These are phyloP conservation scores for Aegilops longissima DNA, from an alignment of 176 grass and related monocot genomes.

Conservation along the genomic window DNA sequence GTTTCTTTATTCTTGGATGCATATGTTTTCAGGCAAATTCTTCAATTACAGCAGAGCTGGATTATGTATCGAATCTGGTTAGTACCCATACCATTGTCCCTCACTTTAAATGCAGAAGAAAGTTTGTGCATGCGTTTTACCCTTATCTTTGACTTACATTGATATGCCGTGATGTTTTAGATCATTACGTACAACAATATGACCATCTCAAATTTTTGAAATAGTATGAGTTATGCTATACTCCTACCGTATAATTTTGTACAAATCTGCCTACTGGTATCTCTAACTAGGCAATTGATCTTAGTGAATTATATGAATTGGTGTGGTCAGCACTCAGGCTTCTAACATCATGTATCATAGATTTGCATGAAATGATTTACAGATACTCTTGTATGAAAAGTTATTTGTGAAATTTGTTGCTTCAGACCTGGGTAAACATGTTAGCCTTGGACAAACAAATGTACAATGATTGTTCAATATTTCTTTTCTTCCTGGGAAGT, in stretches of 20 bases:
- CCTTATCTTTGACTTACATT: background rate
- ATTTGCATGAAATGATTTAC: background rate
- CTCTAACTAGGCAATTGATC: background rate
- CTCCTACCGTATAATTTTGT: background rate
- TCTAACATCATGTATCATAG: conserved; percentile 1
- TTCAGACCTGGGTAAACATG: background rate
- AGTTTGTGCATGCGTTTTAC: background rate
- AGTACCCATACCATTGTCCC: conserved; percentile 22
- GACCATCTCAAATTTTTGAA: background rate
- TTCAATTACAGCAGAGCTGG: conserved; percentile 79
- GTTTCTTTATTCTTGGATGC: conserved; percentile 4
- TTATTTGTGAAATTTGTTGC: conserved; percentile 1
- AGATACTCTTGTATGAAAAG: background rate
- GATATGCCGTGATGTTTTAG: background rate
- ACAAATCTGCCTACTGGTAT: conserved; percentile 8
- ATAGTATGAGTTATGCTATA: background rate
- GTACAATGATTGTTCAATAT: background rate
- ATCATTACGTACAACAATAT: conserved; percentile 8
- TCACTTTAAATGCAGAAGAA: background rate
- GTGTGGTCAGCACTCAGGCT: background rate
- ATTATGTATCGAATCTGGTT: conserved; percentile 94
- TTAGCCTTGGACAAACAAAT: background rate
- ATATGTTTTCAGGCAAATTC: conserved; percentile 78
- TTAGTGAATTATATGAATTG: conserved; percentile 9
- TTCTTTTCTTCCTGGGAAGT: background rate